phyloP scores from a whole-genome alignment of 768 basidiomycete genomes.

The Suillus decipiens region DNA sequence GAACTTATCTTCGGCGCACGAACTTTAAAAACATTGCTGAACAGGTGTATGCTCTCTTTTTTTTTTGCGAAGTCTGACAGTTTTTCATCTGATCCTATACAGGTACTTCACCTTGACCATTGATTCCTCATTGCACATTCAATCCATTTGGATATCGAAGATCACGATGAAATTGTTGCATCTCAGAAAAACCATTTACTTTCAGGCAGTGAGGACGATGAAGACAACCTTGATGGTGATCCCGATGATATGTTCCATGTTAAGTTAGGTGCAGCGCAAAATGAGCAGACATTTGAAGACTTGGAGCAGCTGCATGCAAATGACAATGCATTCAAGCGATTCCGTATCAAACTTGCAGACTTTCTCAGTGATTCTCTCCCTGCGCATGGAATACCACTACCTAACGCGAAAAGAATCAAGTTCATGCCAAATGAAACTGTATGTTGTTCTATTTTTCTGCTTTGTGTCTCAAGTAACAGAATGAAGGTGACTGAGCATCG shows the following conservation, averaged over 20 bases:
- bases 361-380: slow-evolving; percentile 7
- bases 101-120: slow-evolving; percentile 35
- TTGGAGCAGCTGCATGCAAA: slow-evolving; percentile 3
- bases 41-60: slow-evolving; percentile 26
- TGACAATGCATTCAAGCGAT: slow-evolving; percentile 6
- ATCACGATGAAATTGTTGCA: neutral
- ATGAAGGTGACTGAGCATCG: slow-evolving; percentile 27
- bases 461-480: neutral
- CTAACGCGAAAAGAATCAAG: neutral
- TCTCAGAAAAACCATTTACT: neutral
- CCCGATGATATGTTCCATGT: slow-evolving; percentile 1
- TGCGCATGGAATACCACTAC: neutral
- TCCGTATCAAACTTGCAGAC: slow-evolving; percentile 7
- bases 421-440: slow-evolving; percentile 5
- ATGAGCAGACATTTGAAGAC: slow-evolving; percentile 1
- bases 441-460: neutral
- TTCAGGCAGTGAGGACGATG: neutral
- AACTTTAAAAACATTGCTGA: slow-evolving; percentile 37
- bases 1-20: slow-evolving; percentile 26
- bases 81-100: neutral
- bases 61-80: neutral
- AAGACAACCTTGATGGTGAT: neutral
- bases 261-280: slow-evolving; percentile 5
- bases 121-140: neutral
- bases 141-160: neutral